Conservation (phyloP, 2,329 filamentous ascomycete genomes). For the Cordyceps tenuipes region DNA sequence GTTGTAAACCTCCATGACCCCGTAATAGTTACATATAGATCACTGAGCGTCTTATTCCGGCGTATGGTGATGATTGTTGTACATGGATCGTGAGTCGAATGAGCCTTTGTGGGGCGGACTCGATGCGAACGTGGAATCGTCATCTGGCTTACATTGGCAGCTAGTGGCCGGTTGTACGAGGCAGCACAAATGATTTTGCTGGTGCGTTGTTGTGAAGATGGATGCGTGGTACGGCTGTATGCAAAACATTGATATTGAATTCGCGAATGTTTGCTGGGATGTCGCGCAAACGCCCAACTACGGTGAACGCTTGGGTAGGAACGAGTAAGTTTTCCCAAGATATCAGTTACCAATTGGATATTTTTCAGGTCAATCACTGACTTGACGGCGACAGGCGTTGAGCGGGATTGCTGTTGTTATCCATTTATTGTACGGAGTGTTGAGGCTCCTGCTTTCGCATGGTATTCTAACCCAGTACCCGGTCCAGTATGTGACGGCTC, state of each 20-base stretch:
- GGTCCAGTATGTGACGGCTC: not conserved
- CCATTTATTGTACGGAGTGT: too few species aligned
- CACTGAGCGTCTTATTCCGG: not conserved
- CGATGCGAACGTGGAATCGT: not conserved
- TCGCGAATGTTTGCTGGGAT: slow-evolving; percentile 4
- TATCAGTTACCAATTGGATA: not conserved
- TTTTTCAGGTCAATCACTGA: too few species aligned
- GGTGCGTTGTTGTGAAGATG: not conserved
- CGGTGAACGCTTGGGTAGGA: not conserved
- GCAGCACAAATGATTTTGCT: not conserved
- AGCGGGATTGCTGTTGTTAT: too few species aligned
- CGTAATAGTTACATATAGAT: not conserved
- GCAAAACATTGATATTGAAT: slow-evolving; percentile 5
- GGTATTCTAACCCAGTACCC: too few species aligned
- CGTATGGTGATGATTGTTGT: not conserved
- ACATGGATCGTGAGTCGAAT: not conserved
- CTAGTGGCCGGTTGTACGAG: not conserved
- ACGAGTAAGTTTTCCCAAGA: not conserved
- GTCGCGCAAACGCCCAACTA: not conserved
- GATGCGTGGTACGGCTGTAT: not conserved
- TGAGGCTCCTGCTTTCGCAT: too few species aligned
- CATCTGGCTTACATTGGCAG: not conserved
- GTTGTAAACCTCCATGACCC: too few species aligned
- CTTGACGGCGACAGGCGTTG: too few species aligned
- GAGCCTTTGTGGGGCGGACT: slow-evolving; percentile 1